Percentiles rank a stretch among this genome's conserved stretches.
Evolutionary conservation across 129 eudicot species (phyloP).

Genomic region (Apium graveolens): DNA sequence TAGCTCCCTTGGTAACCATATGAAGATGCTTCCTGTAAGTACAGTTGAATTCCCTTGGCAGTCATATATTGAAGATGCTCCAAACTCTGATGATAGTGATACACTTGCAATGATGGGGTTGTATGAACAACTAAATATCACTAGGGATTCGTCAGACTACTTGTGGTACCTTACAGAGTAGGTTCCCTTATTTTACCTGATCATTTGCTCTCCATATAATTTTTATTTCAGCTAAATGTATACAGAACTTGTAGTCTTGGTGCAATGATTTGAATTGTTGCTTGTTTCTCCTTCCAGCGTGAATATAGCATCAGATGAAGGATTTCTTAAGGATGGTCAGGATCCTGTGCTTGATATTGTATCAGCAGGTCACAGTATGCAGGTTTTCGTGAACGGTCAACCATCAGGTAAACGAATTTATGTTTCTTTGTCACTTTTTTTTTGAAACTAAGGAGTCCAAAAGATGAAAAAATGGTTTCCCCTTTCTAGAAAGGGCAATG

Average conservation of each 20-base stretch:
- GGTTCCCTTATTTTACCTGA: conserved; percentile 11
- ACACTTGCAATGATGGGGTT: conserved; percentile 48
- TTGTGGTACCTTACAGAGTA: conserved; percentile 88
- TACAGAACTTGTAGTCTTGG: background rate
- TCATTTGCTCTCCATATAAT: background rate
- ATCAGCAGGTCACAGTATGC: conserved; percentile 92
- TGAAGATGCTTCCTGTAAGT: conserved; percentile 47
- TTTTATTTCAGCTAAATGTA: background rate
- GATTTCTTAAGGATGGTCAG: conserved; percentile 44
- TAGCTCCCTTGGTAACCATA: conserved; percentile 25
- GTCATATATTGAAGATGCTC: conserved; percentile 68
- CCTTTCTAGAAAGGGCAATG: background rate
- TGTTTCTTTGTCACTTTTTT: background rate
- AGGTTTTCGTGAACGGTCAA: conserved; percentile 72
- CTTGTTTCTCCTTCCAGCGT: conserved; percentile 31
- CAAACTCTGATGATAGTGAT: conserved; percentile 58
- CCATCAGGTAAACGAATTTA: conserved; percentile 39
- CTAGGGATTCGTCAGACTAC: conserved; percentile 85
- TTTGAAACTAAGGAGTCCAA: background rate
- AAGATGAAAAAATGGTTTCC: background rate
- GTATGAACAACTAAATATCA: conserved; percentile 67
- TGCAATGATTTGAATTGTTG: background rate
- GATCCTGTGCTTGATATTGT: conserved; percentile 62
- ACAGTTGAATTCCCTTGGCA: conserved; percentile 53
- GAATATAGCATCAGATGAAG: conserved; percentile 46